Evolutionary conservation across 2,329 filamentous ascomycete species (phyloP).

Genomic region (Tolypocladium amazonense): DNA sequence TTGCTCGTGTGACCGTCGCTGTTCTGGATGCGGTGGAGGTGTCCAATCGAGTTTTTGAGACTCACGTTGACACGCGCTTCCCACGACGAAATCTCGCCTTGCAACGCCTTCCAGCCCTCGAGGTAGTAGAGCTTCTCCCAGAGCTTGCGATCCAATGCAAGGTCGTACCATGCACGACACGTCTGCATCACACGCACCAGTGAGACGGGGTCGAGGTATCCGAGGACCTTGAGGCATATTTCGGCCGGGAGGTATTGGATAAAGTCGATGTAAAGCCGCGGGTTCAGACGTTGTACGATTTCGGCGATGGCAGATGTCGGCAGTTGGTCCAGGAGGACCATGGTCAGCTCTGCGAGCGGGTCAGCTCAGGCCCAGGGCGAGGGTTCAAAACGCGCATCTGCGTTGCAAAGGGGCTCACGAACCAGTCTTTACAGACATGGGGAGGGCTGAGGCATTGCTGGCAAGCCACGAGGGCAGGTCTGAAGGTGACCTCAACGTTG

Average conservation of each 20-base stretch:
- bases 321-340: conserved; percentile 65
- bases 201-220: conserved; percentile 72
- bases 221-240: conserved; percentile 81
- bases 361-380: not conserved
- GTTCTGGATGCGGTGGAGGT: conserved; percentile 31
- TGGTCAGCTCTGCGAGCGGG: conserved; percentile 56
- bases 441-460: conserved; percentile 37
- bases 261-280: conserved; percentile 87
- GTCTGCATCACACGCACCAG: conserved; percentile 69
- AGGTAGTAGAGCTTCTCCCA: conserved; percentile 77
- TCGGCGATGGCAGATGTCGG: conserved; percentile 70
- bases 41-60: conserved; percentile 24
- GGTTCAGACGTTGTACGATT: conserved; percentile 70
- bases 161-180: conserved; percentile 70
- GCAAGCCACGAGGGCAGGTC: conserved; percentile 40
- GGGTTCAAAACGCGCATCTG: not conserved
- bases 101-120: conserved; percentile 76
- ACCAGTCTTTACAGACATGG: conserved; percentile 39
- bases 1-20: conserved; percentile 43
- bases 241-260: conserved; percentile 77
- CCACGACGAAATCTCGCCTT: conserved; percentile 52
- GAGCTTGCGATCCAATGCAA: conserved; percentile 72
- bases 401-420: conserved; percentile 11
- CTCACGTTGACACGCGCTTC: conserved; percentile 49
- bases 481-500: conserved; percentile 25